These are phyloP conservation scores for Pythium aristosporum DNA, from an alignment of 352 stramenopile species.

Conservation along the genomic window DNA sequence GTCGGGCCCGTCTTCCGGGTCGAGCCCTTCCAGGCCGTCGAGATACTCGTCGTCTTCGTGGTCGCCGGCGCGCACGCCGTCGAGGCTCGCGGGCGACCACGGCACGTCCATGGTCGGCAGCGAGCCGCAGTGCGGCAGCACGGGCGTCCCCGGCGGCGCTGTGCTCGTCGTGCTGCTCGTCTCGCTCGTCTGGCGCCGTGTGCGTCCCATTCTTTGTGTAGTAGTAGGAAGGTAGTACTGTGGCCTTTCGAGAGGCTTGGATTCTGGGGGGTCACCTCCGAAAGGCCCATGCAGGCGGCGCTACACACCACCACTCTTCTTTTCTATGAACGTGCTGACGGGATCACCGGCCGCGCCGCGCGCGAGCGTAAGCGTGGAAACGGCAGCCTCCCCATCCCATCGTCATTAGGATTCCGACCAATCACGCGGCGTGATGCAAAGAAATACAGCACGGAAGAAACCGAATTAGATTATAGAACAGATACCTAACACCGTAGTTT, in stretches of 20 bases:
- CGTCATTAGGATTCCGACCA: background rate
- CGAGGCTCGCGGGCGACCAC: constrained; percentile 19
- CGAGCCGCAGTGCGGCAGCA: constrained; percentile 23
- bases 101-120: constrained; percentile 22
- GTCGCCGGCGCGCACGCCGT: constrained; percentile 11
- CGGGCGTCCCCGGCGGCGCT: constrained; percentile 1
- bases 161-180: constrained; percentile 21
- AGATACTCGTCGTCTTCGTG: constrained; percentile 27
- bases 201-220: too few species aligned
- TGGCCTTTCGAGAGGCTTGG: constrained; percentile 1
- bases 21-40: constrained; percentile 47
- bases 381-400: too few species aligned
- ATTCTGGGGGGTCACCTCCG: background rate
- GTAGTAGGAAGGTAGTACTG: too few species aligned
- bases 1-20: constrained; percentile 21
- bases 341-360: too few species aligned
- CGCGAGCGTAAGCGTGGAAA: background rate
- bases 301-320: background rate
- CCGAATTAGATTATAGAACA: background rate
- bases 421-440: background rate
- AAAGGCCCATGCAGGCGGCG: too few species aligned
- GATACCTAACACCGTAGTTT: background rate
- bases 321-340: background rate
- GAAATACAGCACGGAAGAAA: background rate
- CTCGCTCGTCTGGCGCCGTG: constrained; percentile 19